Conservation (phyloP, 768 basidiomycete genomes). For the Kwoniella sp. region DNA sequence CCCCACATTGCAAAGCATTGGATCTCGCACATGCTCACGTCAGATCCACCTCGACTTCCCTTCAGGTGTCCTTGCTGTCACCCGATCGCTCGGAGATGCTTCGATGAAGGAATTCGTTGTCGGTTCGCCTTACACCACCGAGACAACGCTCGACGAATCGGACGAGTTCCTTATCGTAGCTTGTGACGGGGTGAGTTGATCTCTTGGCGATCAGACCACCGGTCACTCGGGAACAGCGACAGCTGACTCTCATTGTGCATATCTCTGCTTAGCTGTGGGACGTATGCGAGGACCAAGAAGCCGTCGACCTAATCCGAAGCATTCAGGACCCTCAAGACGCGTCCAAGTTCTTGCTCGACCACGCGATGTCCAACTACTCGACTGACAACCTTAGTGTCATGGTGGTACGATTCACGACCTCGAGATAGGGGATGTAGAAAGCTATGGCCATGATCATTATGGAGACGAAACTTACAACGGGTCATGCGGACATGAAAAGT, state of each 20-base stretch:
- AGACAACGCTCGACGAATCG: conserved; percentile 83
- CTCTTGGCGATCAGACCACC: conserved; percentile 3
- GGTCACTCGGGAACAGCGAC: no score
- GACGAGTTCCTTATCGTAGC: conserved; percentile 96
- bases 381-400: conserved; percentile 93
- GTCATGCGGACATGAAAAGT: no score
- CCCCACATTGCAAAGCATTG: neutral
- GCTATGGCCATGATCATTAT: neutral
- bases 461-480: no score
- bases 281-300: conserved; percentile 84
- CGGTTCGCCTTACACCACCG: conserved; percentile 97
- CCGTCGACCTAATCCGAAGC: conserved; percentile 76
- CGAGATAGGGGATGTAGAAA: neutral
- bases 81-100: conserved; percentile 90
- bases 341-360: conserved; percentile 70
- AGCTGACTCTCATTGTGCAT: no score
- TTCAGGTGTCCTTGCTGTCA: conserved; percentile 81
- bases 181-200: conserved; percentile 84
- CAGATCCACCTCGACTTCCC: neutral
- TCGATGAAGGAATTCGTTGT: conserved; percentile 99
- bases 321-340: conserved; percentile 78
- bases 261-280: conserved; percentile 79
- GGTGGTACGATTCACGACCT: conserved; percentile 70
- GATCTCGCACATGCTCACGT: no score
- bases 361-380: conserved; percentile 84